Percentiles rank a stretch among this genome's conserved stretches.
phyloP scores from a whole-genome alignment of 306 rosid genomes.

The Heteromeles arbutifolia region DNA sequence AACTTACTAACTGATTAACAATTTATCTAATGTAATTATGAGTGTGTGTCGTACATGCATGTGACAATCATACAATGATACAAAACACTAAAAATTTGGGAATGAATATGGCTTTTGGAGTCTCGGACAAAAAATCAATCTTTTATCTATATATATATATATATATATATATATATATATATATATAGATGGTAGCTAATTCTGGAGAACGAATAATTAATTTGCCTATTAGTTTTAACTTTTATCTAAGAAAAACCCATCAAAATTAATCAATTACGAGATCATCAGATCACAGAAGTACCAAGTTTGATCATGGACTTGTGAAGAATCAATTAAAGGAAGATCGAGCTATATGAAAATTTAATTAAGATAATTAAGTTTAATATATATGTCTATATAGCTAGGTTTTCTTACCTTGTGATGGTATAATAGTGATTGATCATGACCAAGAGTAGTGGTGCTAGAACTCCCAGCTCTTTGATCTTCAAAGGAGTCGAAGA shows the following conservation, averaged over 20 bases:
- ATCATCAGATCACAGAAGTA: background rate
- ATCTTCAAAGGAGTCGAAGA: slow-evolving; percentile 24
- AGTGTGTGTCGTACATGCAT: background rate
- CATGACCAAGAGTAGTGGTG: background rate
- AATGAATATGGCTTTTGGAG: background rate
- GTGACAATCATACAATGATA: background rate
- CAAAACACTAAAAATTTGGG: background rate
- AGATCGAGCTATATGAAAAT: background rate
- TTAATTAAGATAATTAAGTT: background rate
- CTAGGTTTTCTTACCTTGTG: slow-evolving; percentile 37
- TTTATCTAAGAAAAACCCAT: background rate
- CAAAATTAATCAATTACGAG: background rate
- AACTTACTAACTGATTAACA: background rate
- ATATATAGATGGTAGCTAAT: background rate
- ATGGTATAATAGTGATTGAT: slow-evolving; percentile 16
- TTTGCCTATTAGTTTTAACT: too few relatives aligned
- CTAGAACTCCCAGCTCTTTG: slow-evolving; percentile 16
- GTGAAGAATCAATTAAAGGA: background rate
- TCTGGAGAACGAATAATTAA: background rate
- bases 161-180: too few relatives aligned
- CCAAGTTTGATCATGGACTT: background rate
- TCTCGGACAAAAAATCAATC: background rate
- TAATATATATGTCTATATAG: background rate
- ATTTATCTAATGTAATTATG: too few relatives aligned
- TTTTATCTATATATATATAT: too few relatives aligned